These are phyloP conservation scores for Psilocybe cyanescens DNA, from an alignment of 768 basidiomycete genomes.

Conservation along the genomic window DNA sequence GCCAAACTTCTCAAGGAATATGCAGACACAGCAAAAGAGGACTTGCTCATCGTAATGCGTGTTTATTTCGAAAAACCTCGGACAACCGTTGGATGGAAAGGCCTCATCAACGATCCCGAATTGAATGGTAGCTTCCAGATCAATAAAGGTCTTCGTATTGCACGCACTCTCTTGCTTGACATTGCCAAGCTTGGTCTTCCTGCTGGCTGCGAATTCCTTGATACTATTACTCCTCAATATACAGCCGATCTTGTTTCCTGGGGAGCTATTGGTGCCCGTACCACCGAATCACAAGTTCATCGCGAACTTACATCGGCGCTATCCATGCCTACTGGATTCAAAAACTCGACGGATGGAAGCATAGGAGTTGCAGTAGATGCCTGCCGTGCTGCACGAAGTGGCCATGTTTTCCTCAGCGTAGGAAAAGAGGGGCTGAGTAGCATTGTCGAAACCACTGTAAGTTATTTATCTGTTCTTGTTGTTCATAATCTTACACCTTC, in stretches of 20 bases:
- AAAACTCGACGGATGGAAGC: conserved; percentile 96
- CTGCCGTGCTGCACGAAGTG: conserved; percentile 86
- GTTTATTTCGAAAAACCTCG: conserved; percentile 98
- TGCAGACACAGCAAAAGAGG: conserved; percentile 78
- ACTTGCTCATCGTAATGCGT: conserved; percentile 95
- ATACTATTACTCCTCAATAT: conserved; percentile 71
- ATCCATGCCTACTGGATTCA: conserved; percentile 98
- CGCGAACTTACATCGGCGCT: conserved; percentile 85
- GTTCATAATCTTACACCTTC: conserved; percentile 2
- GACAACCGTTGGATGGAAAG: conserved; percentile 99
- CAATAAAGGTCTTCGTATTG: conserved; percentile 92
- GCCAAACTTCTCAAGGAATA: conserved; percentile 80
- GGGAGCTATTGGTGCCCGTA: conserved; percentile 95
- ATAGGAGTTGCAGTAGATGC: conserved; percentile 94
- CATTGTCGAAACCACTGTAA: conserved; percentile 91
- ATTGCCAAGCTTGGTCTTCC: conserved; percentile 91
- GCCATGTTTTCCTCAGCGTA: conserved; percentile 95
- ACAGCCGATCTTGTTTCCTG: conserved; percentile 89
- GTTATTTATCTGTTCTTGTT: conserved; percentile 17
- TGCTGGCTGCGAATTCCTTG: conserved; percentile 95
- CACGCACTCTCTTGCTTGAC: conserved; percentile 85
- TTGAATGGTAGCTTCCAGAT: conserved; percentile 94
- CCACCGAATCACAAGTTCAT: conserved; percentile 93
- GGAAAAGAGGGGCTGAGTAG: conserved; percentile 95
- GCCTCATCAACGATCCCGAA: conserved; percentile 96